A percentile compares a stretch with the other conserved stretches of the same genome.
Conservation (phyloP, 805 yeast species). For the Lipomyces kockii region DNA sequence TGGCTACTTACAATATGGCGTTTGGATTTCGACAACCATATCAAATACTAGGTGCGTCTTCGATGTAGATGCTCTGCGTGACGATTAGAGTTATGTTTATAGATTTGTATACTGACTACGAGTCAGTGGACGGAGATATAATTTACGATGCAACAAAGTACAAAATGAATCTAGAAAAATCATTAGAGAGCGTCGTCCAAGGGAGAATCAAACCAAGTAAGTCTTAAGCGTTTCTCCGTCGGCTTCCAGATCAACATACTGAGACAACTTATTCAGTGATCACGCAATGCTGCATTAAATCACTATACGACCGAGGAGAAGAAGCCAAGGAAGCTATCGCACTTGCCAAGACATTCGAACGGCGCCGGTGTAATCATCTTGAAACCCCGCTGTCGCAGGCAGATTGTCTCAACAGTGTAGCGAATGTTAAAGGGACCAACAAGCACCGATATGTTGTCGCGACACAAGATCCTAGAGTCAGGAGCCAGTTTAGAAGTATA, state of each 20-base stretch:
- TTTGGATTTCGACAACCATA: slow-evolving; percentile 94
- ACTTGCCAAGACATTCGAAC: slow-evolving; percentile 80
- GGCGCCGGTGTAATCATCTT: slow-evolving; percentile 90
- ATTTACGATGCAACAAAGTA: slow-evolving; percentile 67
- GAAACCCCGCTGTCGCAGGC: slow-evolving; percentile 60
- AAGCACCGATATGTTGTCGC: slow-evolving; percentile 92
- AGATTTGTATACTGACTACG: background rate
- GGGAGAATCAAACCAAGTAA: slow-evolving; percentile 73
- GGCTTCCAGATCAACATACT: background rate
- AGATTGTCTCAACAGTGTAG: slow-evolving; percentile 77
- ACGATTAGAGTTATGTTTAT: background rate
- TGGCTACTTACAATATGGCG: slow-evolving; percentile 80
- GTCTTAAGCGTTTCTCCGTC: slow-evolving; percentile 14
- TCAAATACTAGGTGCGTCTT: slow-evolving; percentile 60
- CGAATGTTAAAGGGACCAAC: slow-evolving; percentile 72
- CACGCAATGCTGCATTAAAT: slow-evolving; percentile 93
- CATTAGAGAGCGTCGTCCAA: slow-evolving; percentile 79
- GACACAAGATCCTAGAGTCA: slow-evolving; percentile 71
- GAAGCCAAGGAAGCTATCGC: slow-evolving; percentile 75
- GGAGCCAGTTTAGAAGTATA: slow-evolving; percentile 69
- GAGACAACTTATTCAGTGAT: slow-evolving; percentile 56
- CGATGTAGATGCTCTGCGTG: background rate
- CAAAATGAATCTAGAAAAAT: slow-evolving; percentile 79
- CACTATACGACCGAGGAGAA: slow-evolving; percentile 56
- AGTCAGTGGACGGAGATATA: slow-evolving; percentile 73